These are phyloP conservation scores for Xylaria sp. DNA, from an alignment of 2,329 filamentous ascomycete species.

Conservation along the genomic window DNA sequence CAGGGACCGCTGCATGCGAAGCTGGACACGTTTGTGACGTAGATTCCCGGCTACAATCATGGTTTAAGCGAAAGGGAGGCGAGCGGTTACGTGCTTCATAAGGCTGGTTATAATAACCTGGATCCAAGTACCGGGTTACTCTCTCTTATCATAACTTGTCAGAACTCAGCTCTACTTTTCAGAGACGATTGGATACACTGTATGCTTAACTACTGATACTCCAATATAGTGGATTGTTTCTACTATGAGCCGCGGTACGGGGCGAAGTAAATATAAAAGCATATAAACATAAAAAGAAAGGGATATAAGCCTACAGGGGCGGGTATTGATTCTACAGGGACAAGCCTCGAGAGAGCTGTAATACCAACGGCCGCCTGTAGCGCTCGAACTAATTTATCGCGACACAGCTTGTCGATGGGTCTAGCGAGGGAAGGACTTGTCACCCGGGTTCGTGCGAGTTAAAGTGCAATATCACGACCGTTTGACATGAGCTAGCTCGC, in stretches of 20 bases:
- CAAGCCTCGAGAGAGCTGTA: constrained; percentile 15
- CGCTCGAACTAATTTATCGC: constrained; percentile 7
- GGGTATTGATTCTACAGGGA: constrained; percentile 1
- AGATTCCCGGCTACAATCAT: constrained; percentile 33
- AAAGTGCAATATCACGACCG: constrained; percentile 15
- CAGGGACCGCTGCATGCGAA: constrained; percentile 20
- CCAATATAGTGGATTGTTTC: no score
- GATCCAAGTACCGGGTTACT: constrained; percentile 20
- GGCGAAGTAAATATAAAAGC: no score
- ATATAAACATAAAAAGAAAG: background rate
- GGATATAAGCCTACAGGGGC: background rate
- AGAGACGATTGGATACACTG: background rate
- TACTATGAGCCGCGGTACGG: no score
- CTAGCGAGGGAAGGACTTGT: background rate
- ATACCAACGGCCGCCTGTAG: background rate
- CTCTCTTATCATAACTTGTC: background rate
- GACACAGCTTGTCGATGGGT: constrained; percentile 12
- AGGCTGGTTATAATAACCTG: constrained; percentile 19
- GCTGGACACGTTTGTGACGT: constrained; percentile 29
- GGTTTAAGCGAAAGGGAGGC: constrained; percentile 9
- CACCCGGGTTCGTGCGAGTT: constrained; percentile 26
- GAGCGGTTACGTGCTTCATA: constrained; percentile 33
- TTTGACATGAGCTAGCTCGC: constrained; percentile 25
- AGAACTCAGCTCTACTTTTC: background rate
- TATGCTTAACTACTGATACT: no score